phyloP scores from a whole-genome alignment of 2,329 filamentous ascomycete species.

The Fusarium falciforme region DNA sequence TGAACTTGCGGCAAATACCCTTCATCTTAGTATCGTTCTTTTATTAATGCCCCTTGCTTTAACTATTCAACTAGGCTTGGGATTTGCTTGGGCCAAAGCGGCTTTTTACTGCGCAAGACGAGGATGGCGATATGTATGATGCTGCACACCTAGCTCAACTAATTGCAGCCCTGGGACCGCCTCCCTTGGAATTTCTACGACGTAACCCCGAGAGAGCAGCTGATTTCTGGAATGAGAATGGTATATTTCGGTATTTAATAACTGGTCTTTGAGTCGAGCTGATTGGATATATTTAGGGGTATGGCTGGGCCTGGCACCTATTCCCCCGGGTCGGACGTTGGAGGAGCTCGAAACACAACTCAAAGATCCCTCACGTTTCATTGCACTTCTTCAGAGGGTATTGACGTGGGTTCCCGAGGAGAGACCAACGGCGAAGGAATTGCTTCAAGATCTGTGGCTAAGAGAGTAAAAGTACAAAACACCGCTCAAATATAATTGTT shows the following conservation, averaged over 20 bases:
- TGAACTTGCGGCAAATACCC: constrained; percentile 34
- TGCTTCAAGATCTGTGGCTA: constrained; percentile 42
- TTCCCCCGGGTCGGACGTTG: constrained; percentile 29
- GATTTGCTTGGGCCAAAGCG: constrained; percentile 34
- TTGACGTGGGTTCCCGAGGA: constrained; percentile 36
- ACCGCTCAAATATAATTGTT: no score
- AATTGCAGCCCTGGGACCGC: constrained; percentile 40
- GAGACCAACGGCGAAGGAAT: constrained; percentile 39
- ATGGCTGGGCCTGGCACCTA: constrained; percentile 36
- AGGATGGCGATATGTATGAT: constrained; percentile 37
- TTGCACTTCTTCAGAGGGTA: constrained; percentile 37
- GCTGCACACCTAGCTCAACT: constrained; percentile 39
- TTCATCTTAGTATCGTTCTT: no score
- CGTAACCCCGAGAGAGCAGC: constrained; percentile 20
- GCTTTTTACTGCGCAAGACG: constrained; percentile 35
- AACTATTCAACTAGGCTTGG: constrained; percentile 28
- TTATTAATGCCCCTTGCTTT: no score
- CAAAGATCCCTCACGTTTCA: constrained; percentile 26
- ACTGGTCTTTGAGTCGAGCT: no score
- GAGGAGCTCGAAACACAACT: constrained; percentile 35
- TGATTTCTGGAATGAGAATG: constrained; percentile 40
- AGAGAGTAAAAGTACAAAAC: background rate
- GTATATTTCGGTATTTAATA: background rate
- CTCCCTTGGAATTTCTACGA: constrained; percentile 28
- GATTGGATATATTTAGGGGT: no score